Percentiles rank a stretch among this genome's conserved stretches.
These are phyloP conservation scores for Gorgonomyces haynaldii DNA, from an alignment of 192 early-diverging fungal species.

Conservation along the genomic window DNA sequence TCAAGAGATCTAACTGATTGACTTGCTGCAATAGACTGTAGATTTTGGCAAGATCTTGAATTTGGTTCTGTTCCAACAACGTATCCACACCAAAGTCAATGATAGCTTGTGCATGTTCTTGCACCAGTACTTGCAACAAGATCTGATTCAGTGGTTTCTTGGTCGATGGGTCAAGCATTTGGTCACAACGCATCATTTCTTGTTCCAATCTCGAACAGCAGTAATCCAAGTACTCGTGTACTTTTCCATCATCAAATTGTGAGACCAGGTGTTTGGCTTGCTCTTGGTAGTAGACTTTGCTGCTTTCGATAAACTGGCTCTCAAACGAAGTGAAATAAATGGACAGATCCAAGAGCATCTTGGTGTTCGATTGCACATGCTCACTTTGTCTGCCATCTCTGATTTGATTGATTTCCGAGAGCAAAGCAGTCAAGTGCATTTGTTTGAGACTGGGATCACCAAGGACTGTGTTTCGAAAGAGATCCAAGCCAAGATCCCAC, in stretches of 20 bases:
- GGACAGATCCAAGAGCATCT: constrained; percentile 28
- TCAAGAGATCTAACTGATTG: constrained; percentile 52
- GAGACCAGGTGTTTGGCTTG: constrained; percentile 55
- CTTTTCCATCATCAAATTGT: constrained; percentile 16
- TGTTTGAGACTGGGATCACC: constrained; percentile 9
- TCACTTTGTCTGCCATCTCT: constrained; percentile 21
- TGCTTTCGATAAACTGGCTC: constrained; percentile 54
- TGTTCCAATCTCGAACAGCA: neutral
- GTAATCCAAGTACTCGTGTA: neutral
- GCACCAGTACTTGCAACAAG: constrained; percentile 57
- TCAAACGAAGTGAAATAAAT: constrained; percentile 37
- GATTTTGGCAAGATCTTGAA: constrained; percentile 59
- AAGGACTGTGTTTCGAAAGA: constrained; percentile 60
- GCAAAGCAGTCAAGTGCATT: constrained; percentile 33
- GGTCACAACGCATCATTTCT: neutral
- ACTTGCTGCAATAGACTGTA: constrained; percentile 62
- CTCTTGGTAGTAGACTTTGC: constrained; percentile 58
- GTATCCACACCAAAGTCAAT: constrained; percentile 35
- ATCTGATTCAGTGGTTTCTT: constrained; percentile 49
- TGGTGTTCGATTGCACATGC: neutral
- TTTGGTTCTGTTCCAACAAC: constrained; percentile 51
- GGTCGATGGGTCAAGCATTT: constrained; percentile 56
- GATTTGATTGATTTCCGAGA: constrained; percentile 57
- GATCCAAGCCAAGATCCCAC: constrained; percentile 80
- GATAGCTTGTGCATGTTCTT: constrained; percentile 53